Evolutionary conservation across 192 early-diverging fungal genomes (phyloP), one percentile per base, ranked within the genome.

Genomic region (Haplosporangium gracile): DNA sequence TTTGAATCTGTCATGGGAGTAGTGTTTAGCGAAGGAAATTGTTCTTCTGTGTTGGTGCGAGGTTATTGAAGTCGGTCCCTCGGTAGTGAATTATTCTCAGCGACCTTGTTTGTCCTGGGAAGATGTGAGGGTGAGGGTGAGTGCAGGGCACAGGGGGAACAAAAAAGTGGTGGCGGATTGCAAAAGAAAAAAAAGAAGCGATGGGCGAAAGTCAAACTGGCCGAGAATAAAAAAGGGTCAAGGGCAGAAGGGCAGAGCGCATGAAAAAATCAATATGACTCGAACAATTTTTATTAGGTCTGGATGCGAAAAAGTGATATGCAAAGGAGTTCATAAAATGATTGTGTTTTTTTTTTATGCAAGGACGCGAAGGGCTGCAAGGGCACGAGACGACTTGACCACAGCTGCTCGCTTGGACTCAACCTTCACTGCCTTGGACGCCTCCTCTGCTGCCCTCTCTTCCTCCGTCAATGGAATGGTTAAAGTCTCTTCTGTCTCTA

Each of bases 381-480:
- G 57, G 22, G 84, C 84, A 24, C 84, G 63, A 16, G 79, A 51
- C 15, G 79, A 74, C 76, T 81, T 86, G 79, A 86, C 79, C 36
- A 75, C 75, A 2, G 79, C 84, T 15, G 79, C 75, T 11, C 84
- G 69, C 68, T 81, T 86, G 9, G 72, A 79, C 38, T 86, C 84
- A 8, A 73, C 47, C 76, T 86, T 86, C 29, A 70, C 79, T 11
- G 70, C 63, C 42, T 76, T 75, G 3, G 78, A 75, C 10, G 78
- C 79, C 43, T 77, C 79, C 71, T 77, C 84, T 4, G 75, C 84
- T 26, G 84, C 84, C 51, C 81, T 80, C 68, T 86, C 84, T 18
- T 86, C 84, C 51, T 86, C 84, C 13, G 70, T 77, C 75, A 86
- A 69, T 45, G 82, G 82, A 43, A 83, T 83, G 4, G 82, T 86